Evolutionary conservation across 2,329 filamentous ascomycete genomes (phyloP).

Genomic region (Purpureocillium lavendulum): DNA sequence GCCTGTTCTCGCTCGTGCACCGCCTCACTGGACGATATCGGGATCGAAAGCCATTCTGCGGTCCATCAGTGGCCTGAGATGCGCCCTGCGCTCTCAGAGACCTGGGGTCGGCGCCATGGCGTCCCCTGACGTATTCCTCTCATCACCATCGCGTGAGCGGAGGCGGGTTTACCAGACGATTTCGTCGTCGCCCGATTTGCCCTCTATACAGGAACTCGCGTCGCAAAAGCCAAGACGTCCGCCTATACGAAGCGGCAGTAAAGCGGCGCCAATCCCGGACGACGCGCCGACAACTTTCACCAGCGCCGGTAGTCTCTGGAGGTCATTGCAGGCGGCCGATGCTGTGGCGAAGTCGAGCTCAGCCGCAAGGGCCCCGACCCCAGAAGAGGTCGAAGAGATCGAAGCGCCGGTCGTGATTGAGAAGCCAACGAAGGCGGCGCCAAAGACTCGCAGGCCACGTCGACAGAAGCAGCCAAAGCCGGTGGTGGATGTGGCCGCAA

Average conservation of each 20-base stretch:
- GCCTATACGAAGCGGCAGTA: conserved; percentile 25
- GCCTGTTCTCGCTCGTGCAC: too few species aligned
- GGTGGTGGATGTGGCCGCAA: not conserved
- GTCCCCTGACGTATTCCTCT: conserved; percentile 21
- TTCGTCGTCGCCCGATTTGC: conserved; percentile 49
- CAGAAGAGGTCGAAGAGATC: conserved; percentile 1
- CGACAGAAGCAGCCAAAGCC: conserved; percentile 7
- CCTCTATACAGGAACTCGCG: conserved; percentile 40
- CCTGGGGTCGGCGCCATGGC: conserved; percentile 19
- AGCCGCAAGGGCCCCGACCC: not conserved
- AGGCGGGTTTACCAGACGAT: conserved; percentile 17
- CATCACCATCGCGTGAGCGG: conserved; percentile 22
- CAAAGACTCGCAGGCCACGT: conserved; percentile 12
- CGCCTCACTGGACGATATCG: not conserved
- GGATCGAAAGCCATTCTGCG: conserved; percentile 18
- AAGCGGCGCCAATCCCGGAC: conserved; percentile 26
- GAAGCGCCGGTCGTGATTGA: conserved; percentile 14
- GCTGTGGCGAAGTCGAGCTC: not conserved
- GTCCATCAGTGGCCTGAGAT: conserved; percentile 23
- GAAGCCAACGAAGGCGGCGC: conserved; percentile 8
- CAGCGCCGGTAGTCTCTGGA: conserved; percentile 29
- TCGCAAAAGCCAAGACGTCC: conserved; percentile 24
- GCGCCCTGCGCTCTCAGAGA: conserved; percentile 37
- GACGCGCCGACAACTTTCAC: conserved; percentile 29
- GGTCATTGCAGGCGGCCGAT: conserved; percentile 17